Base-by-base conservation (phyloP, 2,329 filamentous ascomycete species). In the Fusarium sp. region DNA sequence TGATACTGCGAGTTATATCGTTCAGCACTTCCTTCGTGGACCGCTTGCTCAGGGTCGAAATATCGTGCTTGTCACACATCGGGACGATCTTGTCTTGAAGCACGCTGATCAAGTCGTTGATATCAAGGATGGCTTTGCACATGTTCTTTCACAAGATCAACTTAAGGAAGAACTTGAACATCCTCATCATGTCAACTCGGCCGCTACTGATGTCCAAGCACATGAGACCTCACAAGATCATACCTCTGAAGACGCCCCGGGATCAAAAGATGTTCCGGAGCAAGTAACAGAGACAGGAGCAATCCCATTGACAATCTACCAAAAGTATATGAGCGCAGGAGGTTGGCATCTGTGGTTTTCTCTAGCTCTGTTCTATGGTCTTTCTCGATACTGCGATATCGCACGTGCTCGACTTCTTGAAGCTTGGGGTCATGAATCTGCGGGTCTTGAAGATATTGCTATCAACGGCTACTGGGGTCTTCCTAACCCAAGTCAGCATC, bases 311-410 rank as follows among this genome's bases (percentile, higher is more conserved):
- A 85, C 85, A 9, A 90, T 97, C 0, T 97, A 97, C 76, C 94
- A 92, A 89, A 89, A 90, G 68, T 97, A 97, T 71, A 90, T 97
- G 80, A 92, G 90, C 78, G 93, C 94, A 7, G 94, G 94, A 4
- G 91, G 89, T 14, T 83, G 94, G 46, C 84, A 83, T 59, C 93
- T 90, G 83, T 97, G 94, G 94, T 77, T 81, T 5, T 74, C 88
- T 3, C 84, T 94, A 4, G 82, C 95, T 5, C 34, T 88, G 2
- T 82, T 90, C 14, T 88, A 94, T 63, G 79, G 86, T 8, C 42
- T 90, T 0, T 93, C 89, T 73, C 89, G 94, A 9, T 75, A 89
- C 14, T 81, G 88, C 20, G 87, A 90, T 40, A 83, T 97, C 41
- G 85, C 85, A 2, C 88, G 93, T 74, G 90, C 88, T 3, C 95